Evolutionary conservation across 352 stramenopile genomes (phyloP), one percentile per base, ranked within the genome.

Genomic region (Globisporangium alternatum): DNA sequence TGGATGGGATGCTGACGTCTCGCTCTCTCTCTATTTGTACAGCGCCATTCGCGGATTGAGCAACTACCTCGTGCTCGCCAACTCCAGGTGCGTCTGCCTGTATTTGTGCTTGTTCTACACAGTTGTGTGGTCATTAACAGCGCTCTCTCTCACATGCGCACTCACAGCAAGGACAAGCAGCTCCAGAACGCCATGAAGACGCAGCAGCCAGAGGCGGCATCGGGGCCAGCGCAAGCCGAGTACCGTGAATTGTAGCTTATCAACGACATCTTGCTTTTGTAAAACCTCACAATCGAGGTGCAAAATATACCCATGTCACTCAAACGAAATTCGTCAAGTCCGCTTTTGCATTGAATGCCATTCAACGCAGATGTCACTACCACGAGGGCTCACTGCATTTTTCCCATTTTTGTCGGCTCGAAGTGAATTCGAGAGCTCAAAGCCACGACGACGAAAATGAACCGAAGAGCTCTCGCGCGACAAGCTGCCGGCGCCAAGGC

Each of bases 31-130:
- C 17, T 57, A 33, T 49, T 9, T 63, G 61, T 28, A 17, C 56
- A 94, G 86, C 62, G 86, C 86, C 25, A 72, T 95, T 31, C 84
- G 86, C 57, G 86, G 86, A 47, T 67, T 95, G 48, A 95, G 86
- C 66, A 95, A 95, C 80, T 95, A 95, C 70, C 68, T 95, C 43
- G 78, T 95, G 67, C 74, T 95, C 73, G 86, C 86, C 56, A 95
- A 95, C 68, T 90, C 86, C 43, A 93, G 77, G 80, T 89, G n/a
- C 66, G 72, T 66, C 17, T 17, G 21, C 8, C 19, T 44, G 37
- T 37, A 22, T 2, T 17, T 43, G 9, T 43, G 10, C 8, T 28
- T 28, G 25, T 28, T 5, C 15, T 47, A 19, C 25, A 64, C 35
- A 39, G 47, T 17, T 19, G 8, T 3, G 17, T 21, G 17, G 51